phyloP scores from a whole-genome alignment of 1,284 basidiomycete species.

The Cryptococcus sp. region DNA sequence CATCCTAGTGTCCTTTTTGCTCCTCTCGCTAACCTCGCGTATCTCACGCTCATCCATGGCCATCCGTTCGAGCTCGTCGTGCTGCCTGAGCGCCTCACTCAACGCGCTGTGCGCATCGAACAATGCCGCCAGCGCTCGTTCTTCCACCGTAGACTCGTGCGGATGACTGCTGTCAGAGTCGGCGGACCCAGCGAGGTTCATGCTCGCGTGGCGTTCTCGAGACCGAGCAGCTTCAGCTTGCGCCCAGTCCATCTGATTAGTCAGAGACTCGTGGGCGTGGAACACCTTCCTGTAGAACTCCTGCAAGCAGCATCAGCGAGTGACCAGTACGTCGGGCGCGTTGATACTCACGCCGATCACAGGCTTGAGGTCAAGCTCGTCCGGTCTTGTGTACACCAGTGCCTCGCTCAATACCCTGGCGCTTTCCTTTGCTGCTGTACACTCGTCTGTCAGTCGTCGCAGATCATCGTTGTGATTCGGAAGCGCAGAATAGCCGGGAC shows the following conservation, averaged over 20 bases:
- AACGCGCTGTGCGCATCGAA: conserved; percentile 46
- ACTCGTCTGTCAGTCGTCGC: conserved; percentile 41
- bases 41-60: conserved; percentile 44
- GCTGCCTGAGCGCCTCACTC: conserved; percentile 43
- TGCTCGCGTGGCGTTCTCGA: conserved; percentile 28
- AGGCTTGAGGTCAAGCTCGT: conserved; percentile 37
- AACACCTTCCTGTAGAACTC: conserved; percentile 53
- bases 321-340: neutral
- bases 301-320: conserved; percentile 20
- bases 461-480: conserved; percentile 47
- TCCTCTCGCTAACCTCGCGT: conserved; percentile 48
- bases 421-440: conserved; percentile 40
- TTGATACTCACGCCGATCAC: conserved; percentile 35
- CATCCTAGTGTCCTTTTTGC: conserved; percentile 51
- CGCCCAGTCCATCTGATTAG: conserved; percentile 55
- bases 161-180: conserved; percentile 8
- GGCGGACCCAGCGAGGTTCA: conserved; percentile 16
- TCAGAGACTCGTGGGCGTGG: conserved; percentile 50
- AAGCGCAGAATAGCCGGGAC: conserved; percentile 32
- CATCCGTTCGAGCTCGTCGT: conserved; percentile 47
- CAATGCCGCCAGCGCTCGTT: conserved; percentile 43
- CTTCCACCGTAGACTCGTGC: conserved; percentile 31
- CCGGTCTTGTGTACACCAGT: conserved; percentile 40
- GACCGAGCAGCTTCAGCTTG: conserved; percentile 52
- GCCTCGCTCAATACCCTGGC: conserved; percentile 46